A percentile compares a stretch with the other conserved stretches of the same genome.
Conservation (phyloP, 1,139 yeast genomes). For the Suhomyces taliae region DNA sequence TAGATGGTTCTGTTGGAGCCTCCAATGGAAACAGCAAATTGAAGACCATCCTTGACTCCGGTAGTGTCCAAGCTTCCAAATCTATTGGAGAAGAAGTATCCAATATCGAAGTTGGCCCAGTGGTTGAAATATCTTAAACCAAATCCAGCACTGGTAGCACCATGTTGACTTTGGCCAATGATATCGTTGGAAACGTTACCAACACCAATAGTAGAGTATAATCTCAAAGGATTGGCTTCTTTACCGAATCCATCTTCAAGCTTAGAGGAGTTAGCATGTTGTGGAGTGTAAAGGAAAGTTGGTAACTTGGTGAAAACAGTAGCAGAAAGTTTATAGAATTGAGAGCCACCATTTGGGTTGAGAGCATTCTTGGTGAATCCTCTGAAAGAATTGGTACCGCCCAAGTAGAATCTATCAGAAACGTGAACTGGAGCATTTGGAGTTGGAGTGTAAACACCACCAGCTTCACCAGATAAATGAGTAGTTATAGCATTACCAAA, state of each 20-base stretch:
- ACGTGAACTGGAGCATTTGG: slow-evolving; percentile 34
- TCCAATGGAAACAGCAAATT: slow-evolving; percentile 47
- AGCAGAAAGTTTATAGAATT: slow-evolving; percentile 36
- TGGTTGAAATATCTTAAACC: slow-evolving; percentile 45
- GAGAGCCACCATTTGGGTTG: slow-evolving; percentile 42
- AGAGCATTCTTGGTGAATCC: slow-evolving; percentile 44
- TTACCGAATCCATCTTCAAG: slow-evolving; percentile 16
- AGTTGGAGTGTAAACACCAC: slow-evolving; percentile 32
- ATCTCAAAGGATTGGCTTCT: slow-evolving; percentile 43
- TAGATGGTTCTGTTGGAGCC: slow-evolving; percentile 29
- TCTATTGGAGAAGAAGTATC: slow-evolving; percentile 42
- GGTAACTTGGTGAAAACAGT: slow-evolving; percentile 43
- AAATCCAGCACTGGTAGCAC: slow-evolving; percentile 40
- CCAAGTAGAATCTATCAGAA: slow-evolving; percentile 52
- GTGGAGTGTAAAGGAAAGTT: slow-evolving; percentile 24
- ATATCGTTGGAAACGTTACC: slow-evolving; percentile 37
- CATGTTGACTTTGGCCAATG: slow-evolving; percentile 20
- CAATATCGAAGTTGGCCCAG: slow-evolving; percentile 50
- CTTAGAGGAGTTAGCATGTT: slow-evolving; percentile 13
- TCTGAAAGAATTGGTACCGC: slow-evolving; percentile 39
- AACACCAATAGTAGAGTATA: slow-evolving; percentile 37
- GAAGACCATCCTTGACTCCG: slow-evolving; percentile 49
- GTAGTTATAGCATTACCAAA: slow-evolving; percentile 40
- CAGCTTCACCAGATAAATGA: slow-evolving; percentile 34
- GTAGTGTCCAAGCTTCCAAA: slow-evolving; percentile 19